Conservation (phyloP, 345 rosid genomes). For the Melaleuca alternifolia region DNA sequence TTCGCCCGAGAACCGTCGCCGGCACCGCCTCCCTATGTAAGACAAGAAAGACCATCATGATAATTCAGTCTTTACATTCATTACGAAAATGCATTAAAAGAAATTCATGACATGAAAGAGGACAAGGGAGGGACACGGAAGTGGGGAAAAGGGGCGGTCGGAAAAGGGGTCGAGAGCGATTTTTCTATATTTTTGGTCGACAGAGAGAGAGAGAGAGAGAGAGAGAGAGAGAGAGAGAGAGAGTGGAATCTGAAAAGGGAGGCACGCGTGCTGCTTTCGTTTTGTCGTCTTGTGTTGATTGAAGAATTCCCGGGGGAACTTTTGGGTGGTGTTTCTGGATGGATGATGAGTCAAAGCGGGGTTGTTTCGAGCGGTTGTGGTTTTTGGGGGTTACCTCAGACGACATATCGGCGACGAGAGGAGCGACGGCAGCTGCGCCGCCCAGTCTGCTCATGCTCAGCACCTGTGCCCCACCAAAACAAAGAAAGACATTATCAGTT, state of each 20-base stretch:
- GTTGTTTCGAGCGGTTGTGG: not conserved
- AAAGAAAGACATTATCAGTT: not conserved
- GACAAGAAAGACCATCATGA: not conserved
- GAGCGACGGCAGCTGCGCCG: slow-evolving; percentile 78
- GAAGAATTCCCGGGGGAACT: not conserved
- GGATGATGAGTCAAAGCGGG: not conserved
- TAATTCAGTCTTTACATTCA: not conserved
- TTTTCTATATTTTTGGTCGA: not conserved
- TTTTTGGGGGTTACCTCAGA: slow-evolving; percentile 39
- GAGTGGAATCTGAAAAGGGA: slow-evolving; percentile 45
- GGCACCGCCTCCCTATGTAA: slow-evolving; percentile 24
- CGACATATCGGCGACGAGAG: slow-evolving; percentile 68
- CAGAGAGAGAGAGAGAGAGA: not conserved
- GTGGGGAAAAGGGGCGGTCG: not conserved
- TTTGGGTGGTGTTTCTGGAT: not conserved
- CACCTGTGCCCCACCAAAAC: slow-evolving; percentile 32
- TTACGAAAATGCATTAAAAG: not conserved
- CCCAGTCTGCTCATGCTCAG: slow-evolving; percentile 96
- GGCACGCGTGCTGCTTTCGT: slow-evolving; percentile 74
- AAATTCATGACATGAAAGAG: not conserved
- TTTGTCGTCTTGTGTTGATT: slow-evolving; percentile 44
- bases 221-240: not conserved
- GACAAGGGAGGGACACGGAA: not conserved
- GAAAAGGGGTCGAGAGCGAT: not conserved
- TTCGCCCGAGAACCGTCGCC: slow-evolving; percentile 45